These are phyloP conservation scores for Rhypophila decipiens DNA, from an alignment of 495 filamentous ascomycete species.

Conservation along the genomic window DNA sequence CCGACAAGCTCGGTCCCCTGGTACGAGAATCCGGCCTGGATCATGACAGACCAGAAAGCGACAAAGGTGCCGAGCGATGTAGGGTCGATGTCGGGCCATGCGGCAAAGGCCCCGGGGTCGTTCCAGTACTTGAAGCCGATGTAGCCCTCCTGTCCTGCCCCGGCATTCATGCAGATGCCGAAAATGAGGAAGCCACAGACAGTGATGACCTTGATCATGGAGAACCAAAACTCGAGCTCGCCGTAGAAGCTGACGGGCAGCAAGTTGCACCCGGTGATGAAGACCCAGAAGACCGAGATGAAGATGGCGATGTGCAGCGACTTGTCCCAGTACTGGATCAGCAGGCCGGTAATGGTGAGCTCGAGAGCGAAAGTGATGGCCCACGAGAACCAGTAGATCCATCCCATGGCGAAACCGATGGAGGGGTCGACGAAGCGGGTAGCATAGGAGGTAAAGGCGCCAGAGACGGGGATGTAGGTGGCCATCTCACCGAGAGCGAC, in stretches of 20 bases:
- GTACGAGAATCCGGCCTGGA: conserved; percentile 42
- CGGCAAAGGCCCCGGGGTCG: conserved; percentile 61
- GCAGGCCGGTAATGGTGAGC: conserved; percentile 64
- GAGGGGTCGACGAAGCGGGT: conserved; percentile 66
- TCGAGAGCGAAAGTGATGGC: conserved; percentile 67
- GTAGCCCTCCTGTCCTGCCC: conserved; percentile 57
- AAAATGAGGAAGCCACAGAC: conserved; percentile 64
- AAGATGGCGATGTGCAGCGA: conserved; percentile 54
- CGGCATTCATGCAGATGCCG: conserved; percentile 60
- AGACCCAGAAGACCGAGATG: conserved; percentile 68
- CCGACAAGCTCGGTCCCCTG: conserved; percentile 57
- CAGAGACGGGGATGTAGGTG: conserved; percentile 66
- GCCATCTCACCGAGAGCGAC: conserved; percentile 61
- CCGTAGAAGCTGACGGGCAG: conserved; percentile 63
- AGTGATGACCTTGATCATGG: conserved; percentile 68
- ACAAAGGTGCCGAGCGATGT: conserved; percentile 36
- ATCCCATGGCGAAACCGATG: conserved; percentile 73
- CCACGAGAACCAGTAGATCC: conserved; percentile 52
- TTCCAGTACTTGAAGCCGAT: conserved; percentile 71
- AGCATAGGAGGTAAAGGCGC: conserved; percentile 69
- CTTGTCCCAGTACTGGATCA: conserved; percentile 69
- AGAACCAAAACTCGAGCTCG: conserved; percentile 70
- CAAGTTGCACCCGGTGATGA: conserved; percentile 61
- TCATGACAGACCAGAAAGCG: conserved; percentile 40
- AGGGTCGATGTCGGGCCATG: conserved; percentile 29